Evolutionary conservation across 768 basidiomycete genomes (phyloP).

Genomic region (Lactifluus rugatus): DNA sequence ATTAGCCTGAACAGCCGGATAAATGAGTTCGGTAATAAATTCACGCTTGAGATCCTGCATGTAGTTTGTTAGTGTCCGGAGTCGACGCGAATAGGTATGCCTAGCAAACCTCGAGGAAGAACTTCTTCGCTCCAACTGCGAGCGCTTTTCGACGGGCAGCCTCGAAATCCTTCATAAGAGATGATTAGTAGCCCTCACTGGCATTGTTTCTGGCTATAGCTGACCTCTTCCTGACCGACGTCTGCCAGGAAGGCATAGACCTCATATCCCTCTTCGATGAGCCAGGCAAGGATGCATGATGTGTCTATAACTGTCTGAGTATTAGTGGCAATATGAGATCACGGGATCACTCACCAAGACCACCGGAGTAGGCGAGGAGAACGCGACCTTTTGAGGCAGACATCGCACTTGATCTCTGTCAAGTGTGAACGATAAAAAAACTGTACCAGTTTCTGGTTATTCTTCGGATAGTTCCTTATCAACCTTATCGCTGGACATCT

Average conservation of each 20-base stretch:
- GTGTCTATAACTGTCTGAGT: slow-evolving; percentile 52
- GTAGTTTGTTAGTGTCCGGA: background rate
- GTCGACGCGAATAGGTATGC: background rate
- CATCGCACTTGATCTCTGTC: slow-evolving; percentile 26
- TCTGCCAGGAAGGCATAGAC: slow-evolving; percentile 97
- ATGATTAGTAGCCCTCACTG: slow-evolving; percentile 11
- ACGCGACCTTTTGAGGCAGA: slow-evolving; percentile 66
- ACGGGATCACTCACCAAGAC: slow-evolving; percentile 62
- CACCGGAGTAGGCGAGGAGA: slow-evolving; percentile 95
- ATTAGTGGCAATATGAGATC: background rate
- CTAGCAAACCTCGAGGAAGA: slow-evolving; percentile 67
- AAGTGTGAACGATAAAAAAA: background rate
- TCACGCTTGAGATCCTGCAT: slow-evolving; percentile 83
- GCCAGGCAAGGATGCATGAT: slow-evolving; percentile 97
- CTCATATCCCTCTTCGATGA: slow-evolving; percentile 97
- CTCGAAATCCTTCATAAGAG: slow-evolving; percentile 64
- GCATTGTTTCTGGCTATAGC: slow-evolving; percentile 12
- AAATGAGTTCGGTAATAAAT: slow-evolving; percentile 93
- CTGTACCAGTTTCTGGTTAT: no score
- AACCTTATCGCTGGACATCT: no score
- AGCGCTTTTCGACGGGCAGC: slow-evolving; percentile 87
- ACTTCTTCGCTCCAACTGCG: slow-evolving; percentile 89
- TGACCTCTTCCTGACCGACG: slow-evolving; percentile 83
- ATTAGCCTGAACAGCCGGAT: slow-evolving; percentile 97
- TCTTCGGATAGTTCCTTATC: background rate